Evolutionary conservation across 768 basidiomycete species (phyloP).

Genomic region (Tubosaeta sp.): DNA sequence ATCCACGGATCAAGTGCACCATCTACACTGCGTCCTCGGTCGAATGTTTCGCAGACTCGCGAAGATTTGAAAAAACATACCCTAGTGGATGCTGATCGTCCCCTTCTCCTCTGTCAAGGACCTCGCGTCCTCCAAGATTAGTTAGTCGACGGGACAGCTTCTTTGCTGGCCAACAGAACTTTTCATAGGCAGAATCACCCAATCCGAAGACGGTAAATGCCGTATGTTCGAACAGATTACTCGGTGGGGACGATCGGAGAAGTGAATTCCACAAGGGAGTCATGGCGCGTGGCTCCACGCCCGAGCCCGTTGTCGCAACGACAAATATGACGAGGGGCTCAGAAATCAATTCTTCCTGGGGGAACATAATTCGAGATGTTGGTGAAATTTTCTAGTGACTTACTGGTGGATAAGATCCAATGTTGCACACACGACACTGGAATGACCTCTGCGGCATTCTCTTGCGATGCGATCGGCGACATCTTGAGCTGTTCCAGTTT

Average conservation of each 20-base stretch:
- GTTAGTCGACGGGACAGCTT: conserved; percentile 63
- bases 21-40: conserved; percentile 49
- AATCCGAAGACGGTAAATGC: conserved; percentile 79
- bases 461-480: no score
- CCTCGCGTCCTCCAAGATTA: conserved; percentile 63
- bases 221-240: conserved; percentile 76
- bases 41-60: not conserved
- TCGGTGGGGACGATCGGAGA: conserved; percentile 70
- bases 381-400: not conserved
- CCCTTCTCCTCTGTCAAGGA: conserved; percentile 70
- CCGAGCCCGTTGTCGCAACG: conserved; percentile 69
- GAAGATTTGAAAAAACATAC: conserved; percentile 38
- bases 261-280: conserved; percentile 38
- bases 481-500: conserved; percentile 86
- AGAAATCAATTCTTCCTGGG: conserved; percentile 61
- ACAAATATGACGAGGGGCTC: conserved; percentile 72
- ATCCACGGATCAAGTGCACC: conserved; percentile 73
- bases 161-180: conserved; percentile 92
- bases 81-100: conserved; percentile 83
- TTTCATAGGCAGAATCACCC: conserved; percentile 83
- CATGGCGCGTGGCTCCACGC: conserved; percentile 2
- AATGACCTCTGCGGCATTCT: conserved; percentile 63
- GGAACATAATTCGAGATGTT: not conserved
- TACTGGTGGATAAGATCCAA: conserved; percentile 32
- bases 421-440: conserved; percentile 35